These are phyloP conservation scores for Glarea lozoyensis DNA, from an alignment of 495 filamentous ascomycete species.

Conservation along the genomic window DNA sequence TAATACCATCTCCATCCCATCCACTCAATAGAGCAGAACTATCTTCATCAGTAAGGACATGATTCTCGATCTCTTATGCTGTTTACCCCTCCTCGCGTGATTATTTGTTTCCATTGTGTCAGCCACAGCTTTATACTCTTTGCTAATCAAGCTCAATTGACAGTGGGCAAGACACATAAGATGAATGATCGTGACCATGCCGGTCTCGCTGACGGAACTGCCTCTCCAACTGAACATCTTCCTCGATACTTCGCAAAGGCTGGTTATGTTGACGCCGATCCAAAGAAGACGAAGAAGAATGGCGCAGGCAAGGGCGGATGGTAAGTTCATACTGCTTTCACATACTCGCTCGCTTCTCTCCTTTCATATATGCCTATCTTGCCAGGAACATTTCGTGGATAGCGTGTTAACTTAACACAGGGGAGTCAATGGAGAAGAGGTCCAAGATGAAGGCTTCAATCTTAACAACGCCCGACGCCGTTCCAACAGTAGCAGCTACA, in stretches of 20 bases:
- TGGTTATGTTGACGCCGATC: conserved; percentile 72
- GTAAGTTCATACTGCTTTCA: no score
- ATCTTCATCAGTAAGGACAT: conserved; percentile 19
- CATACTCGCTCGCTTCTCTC: no score
- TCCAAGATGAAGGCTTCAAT: conserved; percentile 70
- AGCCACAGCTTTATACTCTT: conserved; percentile 7
- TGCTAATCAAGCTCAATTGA: conserved; percentile 69
- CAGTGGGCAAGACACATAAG: conserved; percentile 57
- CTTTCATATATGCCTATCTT: neutral
- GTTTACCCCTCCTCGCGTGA: conserved; percentile 1
- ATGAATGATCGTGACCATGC: conserved; percentile 79
- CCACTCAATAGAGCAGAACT: neutral
- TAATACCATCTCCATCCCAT: neutral
- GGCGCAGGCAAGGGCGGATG: conserved; percentile 90
- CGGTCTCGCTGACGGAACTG: conserved; percentile 54
- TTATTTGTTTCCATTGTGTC: conserved; percentile 5
- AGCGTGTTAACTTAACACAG: conserved; percentile 32
- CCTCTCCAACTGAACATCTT: conserved; percentile 42
- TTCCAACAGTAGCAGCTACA: conserved; percentile 76
- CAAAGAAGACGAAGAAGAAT: conserved; percentile 94
- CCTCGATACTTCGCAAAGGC: conserved; percentile 90
- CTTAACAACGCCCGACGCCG: conserved; percentile 81
- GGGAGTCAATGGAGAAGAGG: conserved; percentile 77
- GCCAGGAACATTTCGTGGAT: no score
- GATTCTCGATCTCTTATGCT: neutral